Base-by-base conservation (phyloP, 768 basidiomycete genomes). In the Pleurotus salmoneostramineus region DNA sequence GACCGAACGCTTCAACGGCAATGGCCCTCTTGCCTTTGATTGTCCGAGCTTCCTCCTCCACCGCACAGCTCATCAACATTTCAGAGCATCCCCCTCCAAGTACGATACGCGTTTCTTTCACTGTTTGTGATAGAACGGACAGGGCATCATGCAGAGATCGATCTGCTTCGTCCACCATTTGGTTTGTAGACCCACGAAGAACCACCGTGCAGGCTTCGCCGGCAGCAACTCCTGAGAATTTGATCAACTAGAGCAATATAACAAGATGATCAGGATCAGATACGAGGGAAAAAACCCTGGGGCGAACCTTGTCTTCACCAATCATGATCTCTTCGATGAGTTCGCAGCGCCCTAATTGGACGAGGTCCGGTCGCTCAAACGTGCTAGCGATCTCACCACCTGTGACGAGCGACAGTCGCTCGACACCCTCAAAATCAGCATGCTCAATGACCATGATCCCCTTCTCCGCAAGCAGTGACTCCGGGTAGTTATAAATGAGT, bases 91-190 rank as follows among this genome's bases (percentile, higher is more conserved):
- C 97, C 49, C 97, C 97, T 3, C 97, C 97, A 32, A 98, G 87
- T 2, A 93, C 91, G 2, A 93, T 83, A 40, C 97, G 83, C 1
- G 96, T 96, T 78, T 99, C 97, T 75, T 93, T 95, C 61, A 97
- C 94, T 0, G 96, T 98, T 68, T 99, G 97, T 12, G 95, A 96
- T 12, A 99, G 81, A 3, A 99, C 97, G 0, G 94, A 96, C 7
- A 99, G 87, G 3, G 97, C 97, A 63, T 99, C 97, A 68, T 98
- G 97, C 46, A 99, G 76, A 1, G 96, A 98, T 8, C 97, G 89
- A 67, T 98, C 97, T 1, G 97, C 97, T 71, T 99, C 97, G 65
- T 98, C 97, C 27, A 99, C 89, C 96, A 99, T 99, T 70, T 99
- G 97, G 61, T 88, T 89, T 17, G 97, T 98, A 40, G 95, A 97